These are phyloP conservation scores for Aspergillus awamori DNA, from an alignment of 2,329 filamentous ascomycete species.

Conservation along the genomic window DNA sequence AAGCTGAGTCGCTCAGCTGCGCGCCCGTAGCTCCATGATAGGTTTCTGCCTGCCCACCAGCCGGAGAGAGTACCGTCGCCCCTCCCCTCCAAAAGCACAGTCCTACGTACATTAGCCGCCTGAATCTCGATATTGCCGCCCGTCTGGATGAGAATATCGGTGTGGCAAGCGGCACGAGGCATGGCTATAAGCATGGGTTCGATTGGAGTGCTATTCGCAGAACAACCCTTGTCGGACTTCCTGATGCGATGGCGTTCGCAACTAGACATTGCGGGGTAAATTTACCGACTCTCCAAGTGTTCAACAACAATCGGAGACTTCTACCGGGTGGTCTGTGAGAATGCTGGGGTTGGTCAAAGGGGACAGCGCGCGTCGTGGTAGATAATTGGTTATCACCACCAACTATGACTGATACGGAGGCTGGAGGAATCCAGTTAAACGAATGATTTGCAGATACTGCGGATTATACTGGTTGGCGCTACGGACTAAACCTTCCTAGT, in stretches of 20 bases:
- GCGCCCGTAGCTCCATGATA: conserved; percentile 1
- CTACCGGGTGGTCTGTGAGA: conserved; percentile 5
- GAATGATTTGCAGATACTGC: conserved; percentile 16
- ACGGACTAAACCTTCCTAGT: no score
- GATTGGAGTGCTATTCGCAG: conserved; percentile 10
- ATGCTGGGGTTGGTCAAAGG: neutral
- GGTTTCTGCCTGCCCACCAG: conserved; percentile 2
- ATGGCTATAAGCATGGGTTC: neutral
- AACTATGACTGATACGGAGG: neutral
- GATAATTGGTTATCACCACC: neutral
- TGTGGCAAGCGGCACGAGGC: conserved; percentile 4
- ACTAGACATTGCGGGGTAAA: conserved; percentile 21
- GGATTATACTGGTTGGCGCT: neutral
- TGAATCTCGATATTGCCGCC: neutral
- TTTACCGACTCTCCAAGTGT: neutral
- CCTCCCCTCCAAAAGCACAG: neutral
- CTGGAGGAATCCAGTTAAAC: neutral
- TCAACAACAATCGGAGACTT: conserved; percentile 8
- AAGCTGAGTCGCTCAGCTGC: conserved; percentile 6
- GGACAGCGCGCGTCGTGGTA: neutral
- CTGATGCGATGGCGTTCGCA: neutral
- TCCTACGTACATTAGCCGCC: neutral
- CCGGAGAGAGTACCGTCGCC: conserved; percentile 5
- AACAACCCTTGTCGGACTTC: conserved; percentile 8
- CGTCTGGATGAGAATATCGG: conserved; percentile 7